Evolutionary conservation across 2,329 filamentous ascomycete species (phyloP), one percentile per base, ranked within the genome.

Genomic region (Diaporthe vaccinii): DNA sequence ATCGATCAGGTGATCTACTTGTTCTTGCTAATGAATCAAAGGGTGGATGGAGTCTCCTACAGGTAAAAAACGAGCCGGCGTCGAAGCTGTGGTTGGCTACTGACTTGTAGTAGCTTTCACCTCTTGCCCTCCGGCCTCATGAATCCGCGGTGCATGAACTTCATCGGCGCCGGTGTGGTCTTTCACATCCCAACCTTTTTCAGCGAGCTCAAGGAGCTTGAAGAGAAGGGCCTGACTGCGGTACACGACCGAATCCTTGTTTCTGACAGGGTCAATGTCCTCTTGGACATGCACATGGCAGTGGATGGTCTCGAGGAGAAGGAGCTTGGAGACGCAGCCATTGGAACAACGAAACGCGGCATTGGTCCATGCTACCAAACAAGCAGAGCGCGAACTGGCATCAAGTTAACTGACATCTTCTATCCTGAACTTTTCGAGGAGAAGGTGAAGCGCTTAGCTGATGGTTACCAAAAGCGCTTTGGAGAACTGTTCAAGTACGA

Each of bases 151-250:
- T 94, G 90, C 82, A 88, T 91, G 79, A 96, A 95, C 85, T 86
- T 95, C 75, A 93, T 96, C 81, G 94, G 93, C 75, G 92, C 92
- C 69, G 93, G 88, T 62, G 89, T 90, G 53, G 90, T 94, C 76
- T 91, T 94, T 78, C 90, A 94, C 83, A 88, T 93, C 58, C 90
- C 91, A 39, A 87, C 87, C 73, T 92, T 93, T 85, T 93, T 93
- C 87, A 88, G 89, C 78, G 92, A 93, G 82, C 85, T 93, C 68
- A 85, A 88, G 76, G 88, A 86, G 28, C 84, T 93, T 44, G 88
- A 93, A 79, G 86, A 86, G 74, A 90, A 93, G 80, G 91, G 91
- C 12, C 84, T 93, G 22, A 77, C 76, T 75, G 84, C 89, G 77
- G 90, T 88, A 25, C 86, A 87, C 73, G 87, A 89, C 73, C 86